phyloP scores from a whole-genome alignment of 805 yeast species.

The Spathaspora boniae region DNA sequence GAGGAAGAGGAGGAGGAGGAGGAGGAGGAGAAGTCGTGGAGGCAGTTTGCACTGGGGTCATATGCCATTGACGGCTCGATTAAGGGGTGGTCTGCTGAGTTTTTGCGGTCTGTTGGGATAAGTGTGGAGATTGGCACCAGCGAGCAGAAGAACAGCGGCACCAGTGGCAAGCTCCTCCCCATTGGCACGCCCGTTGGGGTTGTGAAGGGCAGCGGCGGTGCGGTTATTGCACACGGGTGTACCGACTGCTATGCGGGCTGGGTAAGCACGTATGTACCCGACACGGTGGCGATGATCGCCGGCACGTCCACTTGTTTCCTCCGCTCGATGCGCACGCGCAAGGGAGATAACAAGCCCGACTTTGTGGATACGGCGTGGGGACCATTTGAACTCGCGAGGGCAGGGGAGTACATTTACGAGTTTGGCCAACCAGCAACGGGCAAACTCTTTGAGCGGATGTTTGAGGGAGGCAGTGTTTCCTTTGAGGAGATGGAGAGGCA shows the following conservation, averaged over 20 bases:
- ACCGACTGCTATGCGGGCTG: conserved; percentile 61
- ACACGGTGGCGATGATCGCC: conserved; percentile 47
- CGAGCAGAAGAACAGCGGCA: conserved; percentile 17
- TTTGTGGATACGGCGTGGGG: conserved; percentile 56
- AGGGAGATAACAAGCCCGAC: conserved; percentile 9
- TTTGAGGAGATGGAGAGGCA: conserved; percentile 18
- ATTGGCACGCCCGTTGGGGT: conserved; percentile 21
- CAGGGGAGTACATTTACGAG: conserved; percentile 33
- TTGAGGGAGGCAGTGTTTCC: conserved; percentile 21
- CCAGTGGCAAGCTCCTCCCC: not conserved
- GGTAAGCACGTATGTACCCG: conserved; percentile 29
- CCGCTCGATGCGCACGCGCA: conserved; percentile 26
- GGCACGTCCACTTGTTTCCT: conserved; percentile 62
- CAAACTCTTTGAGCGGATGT: conserved; percentile 45
- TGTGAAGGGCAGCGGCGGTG: not conserved
- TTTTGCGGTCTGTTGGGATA: conserved; percentile 22
- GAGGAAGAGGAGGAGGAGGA: conserved; percentile 5
- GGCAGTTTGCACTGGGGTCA: too few species aligned
- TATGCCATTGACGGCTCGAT: conserved; percentile 55
- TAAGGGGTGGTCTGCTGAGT: conserved; percentile 46
- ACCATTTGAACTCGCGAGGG: conserved; percentile 35
- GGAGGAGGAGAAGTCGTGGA: too few species aligned
- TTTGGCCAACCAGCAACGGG: conserved; percentile 64
- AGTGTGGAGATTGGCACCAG: conserved; percentile 26
- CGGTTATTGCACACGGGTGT: conserved; percentile 43